A percentile compares a stretch with the other conserved stretches of the same genome.
Evolutionary conservation across 805 yeast species (phyloP).

Genomic region (Starmerella vaccinii): DNA sequence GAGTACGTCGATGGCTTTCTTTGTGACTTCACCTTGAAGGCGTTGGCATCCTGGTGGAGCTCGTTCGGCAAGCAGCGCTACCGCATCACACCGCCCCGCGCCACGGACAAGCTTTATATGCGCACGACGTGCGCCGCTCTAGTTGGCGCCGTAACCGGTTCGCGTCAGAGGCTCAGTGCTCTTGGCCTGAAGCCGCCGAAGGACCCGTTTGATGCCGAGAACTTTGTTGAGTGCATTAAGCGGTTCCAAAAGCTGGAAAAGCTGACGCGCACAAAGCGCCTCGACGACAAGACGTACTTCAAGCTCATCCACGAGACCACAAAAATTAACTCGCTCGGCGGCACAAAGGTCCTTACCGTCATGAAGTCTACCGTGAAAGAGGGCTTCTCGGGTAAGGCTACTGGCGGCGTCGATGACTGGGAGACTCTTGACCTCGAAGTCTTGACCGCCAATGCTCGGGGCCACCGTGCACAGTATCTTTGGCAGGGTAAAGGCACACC

Average conservation of each 20-base stretch:
- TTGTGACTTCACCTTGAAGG: constrained; percentile 66
- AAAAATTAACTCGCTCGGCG: constrained; percentile 30
- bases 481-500: constrained; percentile 24
- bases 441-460: constrained; percentile 20
- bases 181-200: constrained; percentile 52
- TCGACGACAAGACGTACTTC: constrained; percentile 49
- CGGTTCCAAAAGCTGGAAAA: constrained; percentile 68
- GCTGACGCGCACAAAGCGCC: constrained; percentile 40
- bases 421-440: constrained; percentile 24
- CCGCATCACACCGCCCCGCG: constrained; percentile 19
- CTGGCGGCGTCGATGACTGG: constrained; percentile 20
- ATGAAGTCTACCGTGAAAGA: constrained; percentile 70
- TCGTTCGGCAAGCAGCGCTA: constrained; percentile 43
- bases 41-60: constrained; percentile 74
- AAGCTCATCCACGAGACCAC: constrained; percentile 41
- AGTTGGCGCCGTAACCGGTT: constrained; percentile 62
- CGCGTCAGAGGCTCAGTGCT: constrained; percentile 52
- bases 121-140: constrained; percentile 58
- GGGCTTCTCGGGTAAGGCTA: constrained; percentile 26
- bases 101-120: constrained; percentile 21
- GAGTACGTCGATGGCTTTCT: constrained; percentile 71
- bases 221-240: constrained; percentile 54
- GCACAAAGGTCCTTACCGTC: constrained; percentile 34
- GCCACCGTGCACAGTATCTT: constrained; percentile 24
- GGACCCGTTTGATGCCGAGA: constrained; percentile 72